Conservation (phyloP, 106 monocot species). For the Dioscorea dumetorum region DNA sequence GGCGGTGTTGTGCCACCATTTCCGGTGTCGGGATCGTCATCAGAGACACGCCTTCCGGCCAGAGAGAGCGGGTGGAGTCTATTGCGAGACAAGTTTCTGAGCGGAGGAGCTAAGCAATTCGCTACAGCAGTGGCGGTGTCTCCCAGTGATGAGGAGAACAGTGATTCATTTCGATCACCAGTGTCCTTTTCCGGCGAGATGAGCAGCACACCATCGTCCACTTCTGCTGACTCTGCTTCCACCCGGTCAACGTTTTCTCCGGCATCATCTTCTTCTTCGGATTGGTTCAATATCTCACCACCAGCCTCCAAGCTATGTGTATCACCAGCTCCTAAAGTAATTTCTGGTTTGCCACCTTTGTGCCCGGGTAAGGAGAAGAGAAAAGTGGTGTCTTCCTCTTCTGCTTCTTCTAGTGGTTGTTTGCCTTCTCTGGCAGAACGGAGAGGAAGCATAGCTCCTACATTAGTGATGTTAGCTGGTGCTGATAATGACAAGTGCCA, state of each 20-base stretch:
- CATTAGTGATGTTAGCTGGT: constrained; percentile 7
- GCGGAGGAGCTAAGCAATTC: constrained; percentile 17
- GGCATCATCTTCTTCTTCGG: constrained; percentile 40
- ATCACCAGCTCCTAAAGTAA: not conserved
- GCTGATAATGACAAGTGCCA: constrained; percentile 5
- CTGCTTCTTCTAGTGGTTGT: not conserved
- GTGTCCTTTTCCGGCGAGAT: constrained; percentile 27
- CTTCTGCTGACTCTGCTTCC: constrained; percentile 33
- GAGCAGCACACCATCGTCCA: constrained; percentile 19
- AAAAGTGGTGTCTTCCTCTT: not conserved
- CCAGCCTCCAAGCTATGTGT: constrained; percentile 22
- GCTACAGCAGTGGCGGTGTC: not conserved
- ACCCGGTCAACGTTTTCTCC: constrained; percentile 39
- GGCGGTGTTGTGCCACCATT: constrained; percentile 24
- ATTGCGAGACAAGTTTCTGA: constrained; percentile 14
- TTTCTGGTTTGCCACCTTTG: constrained; percentile 14
- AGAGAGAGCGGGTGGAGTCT: constrained; percentile 26
- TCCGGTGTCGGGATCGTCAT: not conserved
- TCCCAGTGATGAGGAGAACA: constrained; percentile 3
- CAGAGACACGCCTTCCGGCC: constrained; percentile 6
- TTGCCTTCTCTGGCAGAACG: constrained; percentile 24
- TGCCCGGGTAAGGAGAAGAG: constrained; percentile 14
- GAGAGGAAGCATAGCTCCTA: constrained; percentile 22
- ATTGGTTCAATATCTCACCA: constrained; percentile 39
- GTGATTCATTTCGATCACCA: constrained; percentile 23